These are phyloP conservation scores for Cucurbita moschata DNA, from an alignment of 306 rosid genomes.

Conservation along the genomic window DNA sequence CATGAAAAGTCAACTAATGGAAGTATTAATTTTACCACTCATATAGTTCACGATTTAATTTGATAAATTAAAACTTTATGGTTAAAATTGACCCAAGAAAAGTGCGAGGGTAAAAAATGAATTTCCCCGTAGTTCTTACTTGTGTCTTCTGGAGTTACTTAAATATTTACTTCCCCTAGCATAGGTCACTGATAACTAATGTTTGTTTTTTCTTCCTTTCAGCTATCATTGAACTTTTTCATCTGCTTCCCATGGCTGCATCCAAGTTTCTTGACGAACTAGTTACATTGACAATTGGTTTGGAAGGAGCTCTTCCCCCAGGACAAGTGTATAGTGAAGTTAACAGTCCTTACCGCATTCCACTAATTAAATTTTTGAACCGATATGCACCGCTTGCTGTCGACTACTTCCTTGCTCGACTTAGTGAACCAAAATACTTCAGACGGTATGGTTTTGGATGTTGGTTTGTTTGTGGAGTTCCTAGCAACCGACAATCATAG, in stretches of 20 bases:
- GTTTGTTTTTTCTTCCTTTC: slow-evolving; percentile 19
- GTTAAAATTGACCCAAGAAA: not conserved
- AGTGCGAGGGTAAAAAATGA: not conserved
- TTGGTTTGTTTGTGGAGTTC: slow-evolving; percentile 13
- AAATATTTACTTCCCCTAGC: slow-evolving; percentile 4
- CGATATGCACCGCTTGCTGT: slow-evolving; percentile 77
- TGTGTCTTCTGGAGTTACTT: slow-evolving; percentile 14
- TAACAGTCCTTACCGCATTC: slow-evolving; percentile 91
- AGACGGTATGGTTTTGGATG: slow-evolving; percentile 52
- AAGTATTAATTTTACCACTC: not conserved
- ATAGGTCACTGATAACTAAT: slow-evolving; percentile 11
- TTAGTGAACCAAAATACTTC: slow-evolving; percentile 87
- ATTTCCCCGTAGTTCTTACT: not conserved
- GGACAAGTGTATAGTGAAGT: slow-evolving; percentile 96
- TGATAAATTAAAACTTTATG: not conserved
- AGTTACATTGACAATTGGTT: slow-evolving; percentile 89
- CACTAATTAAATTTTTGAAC: slow-evolving; percentile 82
- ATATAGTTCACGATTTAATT: not conserved
- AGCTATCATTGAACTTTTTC: slow-evolving; percentile 99
- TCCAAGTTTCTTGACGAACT: slow-evolving; percentile 95
- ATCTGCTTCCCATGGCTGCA: slow-evolving; percentile 92
- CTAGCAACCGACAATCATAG: not conserved
- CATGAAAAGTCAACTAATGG: not conserved
- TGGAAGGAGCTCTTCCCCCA: slow-evolving; percentile 95
- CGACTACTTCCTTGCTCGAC: slow-evolving; percentile 85